These are phyloP conservation scores for Populus simonii DNA, from an alignment of 345 rosid genomes.

Conservation along the genomic window DNA sequence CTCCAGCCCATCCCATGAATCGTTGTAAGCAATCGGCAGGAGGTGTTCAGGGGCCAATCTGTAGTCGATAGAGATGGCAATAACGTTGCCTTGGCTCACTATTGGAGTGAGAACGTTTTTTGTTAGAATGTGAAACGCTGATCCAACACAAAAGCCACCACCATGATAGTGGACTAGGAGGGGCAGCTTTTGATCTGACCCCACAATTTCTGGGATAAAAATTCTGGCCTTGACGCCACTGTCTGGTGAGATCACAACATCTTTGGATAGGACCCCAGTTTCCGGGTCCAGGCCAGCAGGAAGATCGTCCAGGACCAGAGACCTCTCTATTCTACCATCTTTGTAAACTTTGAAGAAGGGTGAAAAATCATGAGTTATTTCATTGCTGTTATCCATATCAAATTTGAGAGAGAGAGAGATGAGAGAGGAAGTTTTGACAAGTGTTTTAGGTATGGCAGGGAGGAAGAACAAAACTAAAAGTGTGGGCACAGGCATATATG, in stretches of 20 bases:
- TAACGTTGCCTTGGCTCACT: slow-evolving; percentile 4
- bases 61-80: slow-evolving; percentile 21
- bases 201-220: too few species aligned
- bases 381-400: slow-evolving; percentile 10
- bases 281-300: too few species aligned
- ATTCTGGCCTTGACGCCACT: too few species aligned
- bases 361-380: slow-evolving; percentile 30
- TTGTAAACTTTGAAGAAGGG: slow-evolving; percentile 25
- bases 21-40: slow-evolving; percentile 16
- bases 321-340: slow-evolving; percentile 8
- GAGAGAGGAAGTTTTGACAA: too few species aligned
- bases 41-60: slow-evolving; percentile 21
- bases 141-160: slow-evolving; percentile 21
- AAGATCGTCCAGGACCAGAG: not conserved
- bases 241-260: too few species aligned
- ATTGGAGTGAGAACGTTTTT: too few species aligned
- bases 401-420: not conserved
- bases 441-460: too few species aligned
- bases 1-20: slow-evolving; percentile 16
- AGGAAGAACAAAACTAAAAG: too few species aligned
- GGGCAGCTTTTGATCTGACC: slow-evolving; percentile 36
- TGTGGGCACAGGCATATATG: too few species aligned
- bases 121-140: slow-evolving; percentile 7
- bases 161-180: slow-evolving; percentile 37
- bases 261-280: too few species aligned